Evolutionary conservation across 768 basidiomycete genomes (phyloP), one percentile per base, ranked within the genome.

Genomic region (Pisolithus microcarpus): DNA sequence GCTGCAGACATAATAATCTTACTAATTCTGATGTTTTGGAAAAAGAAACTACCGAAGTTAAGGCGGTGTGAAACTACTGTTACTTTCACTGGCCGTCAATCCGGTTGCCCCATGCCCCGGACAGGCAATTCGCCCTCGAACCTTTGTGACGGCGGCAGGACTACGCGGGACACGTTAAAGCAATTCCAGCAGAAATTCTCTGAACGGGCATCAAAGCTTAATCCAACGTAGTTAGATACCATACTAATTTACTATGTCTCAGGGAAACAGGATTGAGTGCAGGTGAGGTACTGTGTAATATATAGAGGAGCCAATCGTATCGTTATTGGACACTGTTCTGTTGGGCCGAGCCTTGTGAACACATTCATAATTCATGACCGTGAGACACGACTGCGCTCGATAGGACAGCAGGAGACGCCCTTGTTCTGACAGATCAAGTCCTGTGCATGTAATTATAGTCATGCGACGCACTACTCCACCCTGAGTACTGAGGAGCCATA

Each of bases 1-100:
- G 5, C 43, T 28, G 16, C 23, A 26, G 18, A 24, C 45, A 38
- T 54, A 48, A 28, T 24, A 34, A 48, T 16, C 51, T 58, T 28
- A 19, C n/a, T n/a, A n/a, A n/a, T 44, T 42, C 30, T 55, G 24
- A 57, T 38, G 48, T 30, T 39, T n/a, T 16, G 46, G 56, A 36
- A 49, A 21, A 47, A 74, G 70, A 65, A 64, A 56, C 57, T 61
- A 48, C 58, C 64, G 44, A 59, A 56, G 52, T 60, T 76, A 52
- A 68, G 68, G 64, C 70, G 76, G 52, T 59, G 66, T 59, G 77
- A 77, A 44, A 77, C 77, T 4, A 76, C 75, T 30, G 60, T 76
- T 52, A 78, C 73, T 18, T 65, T 70, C 39, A 73, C 72, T 43
- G 74, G 74, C 48, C 68, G 68, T 51, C 72, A 74, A 53, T 50